Base-by-base conservation (phyloP, 108 stramenopile species). In the Cyclotella sp. region DNA sequence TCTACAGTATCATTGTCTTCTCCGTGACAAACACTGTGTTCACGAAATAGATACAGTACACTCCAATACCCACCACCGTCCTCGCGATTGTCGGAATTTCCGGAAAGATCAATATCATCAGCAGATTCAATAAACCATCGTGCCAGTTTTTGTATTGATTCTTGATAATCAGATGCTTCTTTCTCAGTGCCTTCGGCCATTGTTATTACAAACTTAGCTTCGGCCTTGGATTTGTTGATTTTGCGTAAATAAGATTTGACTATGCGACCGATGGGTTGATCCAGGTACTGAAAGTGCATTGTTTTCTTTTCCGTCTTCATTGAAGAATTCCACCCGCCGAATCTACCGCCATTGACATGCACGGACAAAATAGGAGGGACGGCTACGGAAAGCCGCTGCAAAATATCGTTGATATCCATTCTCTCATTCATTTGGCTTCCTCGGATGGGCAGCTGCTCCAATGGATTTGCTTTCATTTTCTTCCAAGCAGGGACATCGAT, bases 91-190 rank as follows among this genome's bases (percentile, higher is more conserved):
- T 64, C 44, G 11, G 22, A 0, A 21, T 62, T 60, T n/a, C 68
- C 57, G 41, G 81, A 52, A 49, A 79, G 43, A 74, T 85, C 78
- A 54, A 85, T 74, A 60, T 79, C 73, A 63, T 83, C 82, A 12
- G 84, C 84, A 19, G 84, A 82, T 63, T 85, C 84, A 51, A 85
- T 85, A 57, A 85, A 85, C 74, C 76, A 85, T 22, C 77, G 54
- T 14, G 84, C 74, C 19, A 85, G 39, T 34, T 61, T 53, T 64
- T 85, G 81, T 22, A 85, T 58, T 73, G 72, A 46, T 14, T 74
- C 53, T 47, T 82, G 81, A 68, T 85, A 85, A n/a, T 55, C 14
- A 18, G 77, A 72, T 44, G 72, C 77, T 24, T 51, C 42, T 24
- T 53, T 45, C 63, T 85, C 79, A 18, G 76, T 53, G 15, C 70